Evolutionary conservation across 257 asterid genomes (phyloP).

Genomic region (Solanum bulbocastanum): DNA sequence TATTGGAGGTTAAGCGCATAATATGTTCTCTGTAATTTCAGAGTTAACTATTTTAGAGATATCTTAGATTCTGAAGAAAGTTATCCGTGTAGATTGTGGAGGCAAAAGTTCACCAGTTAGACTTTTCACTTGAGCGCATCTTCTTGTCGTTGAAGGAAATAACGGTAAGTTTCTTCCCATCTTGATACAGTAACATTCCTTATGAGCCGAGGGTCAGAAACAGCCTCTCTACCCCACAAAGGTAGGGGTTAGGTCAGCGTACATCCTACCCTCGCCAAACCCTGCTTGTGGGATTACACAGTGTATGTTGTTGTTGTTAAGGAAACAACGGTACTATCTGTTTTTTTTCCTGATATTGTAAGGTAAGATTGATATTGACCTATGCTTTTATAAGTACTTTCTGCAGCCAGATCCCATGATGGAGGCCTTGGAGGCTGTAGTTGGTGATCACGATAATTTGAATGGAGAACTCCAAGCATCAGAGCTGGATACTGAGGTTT

Average conservation of each 20-base stretch:
- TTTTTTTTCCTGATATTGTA: background rate
- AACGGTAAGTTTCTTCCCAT: conserved; percentile 34
- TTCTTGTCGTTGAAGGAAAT: conserved; percentile 81
- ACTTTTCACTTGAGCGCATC: conserved; percentile 78
- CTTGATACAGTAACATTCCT: background rate
- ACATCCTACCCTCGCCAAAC: background rate
- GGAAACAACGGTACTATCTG: conserved; percentile 52
- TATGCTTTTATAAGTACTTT: background rate
- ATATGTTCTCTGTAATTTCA: background rate
- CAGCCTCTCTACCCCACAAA: background rate
- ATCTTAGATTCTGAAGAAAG: background rate
- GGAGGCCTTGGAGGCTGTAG: conserved; percentile 83
- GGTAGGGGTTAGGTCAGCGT: background rate
- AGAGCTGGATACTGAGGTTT: conserved; percentile 59
- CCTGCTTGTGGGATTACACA: background rate
- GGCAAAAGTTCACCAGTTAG: conserved; percentile 90
- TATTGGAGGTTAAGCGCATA: background rate
- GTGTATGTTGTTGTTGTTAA: conserved; percentile 46
- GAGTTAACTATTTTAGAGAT: background rate
- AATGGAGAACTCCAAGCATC: conserved; percentile 63
- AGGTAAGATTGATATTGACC: background rate
- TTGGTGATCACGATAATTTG: conserved; percentile 52
- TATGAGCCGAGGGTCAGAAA: background rate
- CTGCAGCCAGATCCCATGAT: conserved; percentile 87
- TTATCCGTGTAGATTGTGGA: conserved; percentile 57